Evolutionary conservation across 2,329 filamentous ascomycete species (phyloP).

Genomic region (Monosporascus sp.): DNA sequence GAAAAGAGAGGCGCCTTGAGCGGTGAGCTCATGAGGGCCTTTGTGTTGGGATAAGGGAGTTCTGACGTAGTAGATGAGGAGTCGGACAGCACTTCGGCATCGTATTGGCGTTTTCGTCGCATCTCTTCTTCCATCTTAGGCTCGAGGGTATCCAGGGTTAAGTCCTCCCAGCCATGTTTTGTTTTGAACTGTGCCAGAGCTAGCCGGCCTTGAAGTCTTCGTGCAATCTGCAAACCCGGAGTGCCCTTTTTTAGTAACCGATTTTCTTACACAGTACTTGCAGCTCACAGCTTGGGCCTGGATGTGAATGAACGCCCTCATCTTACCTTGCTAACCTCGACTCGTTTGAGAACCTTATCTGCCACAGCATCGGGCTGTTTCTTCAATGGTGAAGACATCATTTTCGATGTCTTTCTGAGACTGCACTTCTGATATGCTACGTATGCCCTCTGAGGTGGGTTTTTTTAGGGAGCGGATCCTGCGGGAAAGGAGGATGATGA

Average conservation of each 20-base stretch:
- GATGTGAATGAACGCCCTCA: neutral
- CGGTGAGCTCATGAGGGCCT: conserved; percentile 75
- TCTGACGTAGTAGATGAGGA: conserved; percentile 82
- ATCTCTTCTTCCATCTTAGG: conserved; percentile 77
- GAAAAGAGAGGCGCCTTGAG: conserved; percentile 80
- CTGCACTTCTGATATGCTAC: neutral
- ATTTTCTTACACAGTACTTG: conserved; percentile 1
- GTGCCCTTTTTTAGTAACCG: conserved; percentile 12
- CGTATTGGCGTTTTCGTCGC: conserved; percentile 63
- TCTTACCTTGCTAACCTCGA: conserved; percentile 70
- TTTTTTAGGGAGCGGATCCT: neutral
- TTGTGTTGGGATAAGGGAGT: conserved; percentile 58
- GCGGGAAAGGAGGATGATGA: neutral
- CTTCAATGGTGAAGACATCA: conserved; percentile 58
- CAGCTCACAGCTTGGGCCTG: too few species aligned
- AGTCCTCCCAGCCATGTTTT: conserved; percentile 89
- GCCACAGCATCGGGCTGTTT: conserved; percentile 60
- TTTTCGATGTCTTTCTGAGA: neutral
- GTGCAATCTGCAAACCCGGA: conserved; percentile 65
- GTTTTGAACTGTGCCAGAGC: conserved; percentile 97
- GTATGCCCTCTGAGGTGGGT: neutral
- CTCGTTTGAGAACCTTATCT: conserved; percentile 66
- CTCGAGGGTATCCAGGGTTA: conserved; percentile 81
- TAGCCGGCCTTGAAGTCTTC: conserved; percentile 86
- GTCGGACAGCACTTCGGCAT: conserved; percentile 76